Evolutionary conservation across 2,329 filamentous ascomycete genomes (phyloP).

Genomic region (Claviceps maximensis): DNA sequence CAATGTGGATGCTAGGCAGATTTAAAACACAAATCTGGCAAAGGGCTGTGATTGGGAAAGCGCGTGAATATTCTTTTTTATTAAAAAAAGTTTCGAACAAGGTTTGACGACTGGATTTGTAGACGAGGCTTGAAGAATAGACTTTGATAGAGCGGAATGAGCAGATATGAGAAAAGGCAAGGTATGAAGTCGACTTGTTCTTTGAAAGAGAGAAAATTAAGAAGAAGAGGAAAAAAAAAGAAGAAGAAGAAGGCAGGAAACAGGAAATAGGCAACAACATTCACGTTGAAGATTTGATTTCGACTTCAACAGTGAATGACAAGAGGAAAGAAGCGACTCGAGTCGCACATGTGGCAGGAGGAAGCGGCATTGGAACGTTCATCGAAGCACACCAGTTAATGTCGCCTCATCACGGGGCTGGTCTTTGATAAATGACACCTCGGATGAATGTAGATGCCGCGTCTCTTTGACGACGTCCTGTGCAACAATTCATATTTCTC

Average conservation of each 20-base stretch:
- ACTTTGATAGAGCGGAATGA: not conserved
- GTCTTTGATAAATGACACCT: not conserved
- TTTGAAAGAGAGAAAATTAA: not conserved
- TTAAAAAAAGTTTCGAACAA: not conserved
- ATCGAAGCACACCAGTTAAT: not conserved
- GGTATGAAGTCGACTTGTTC: not conserved
- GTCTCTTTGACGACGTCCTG: not conserved
- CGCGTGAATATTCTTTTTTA: not conserved
- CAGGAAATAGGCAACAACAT: not conserved
- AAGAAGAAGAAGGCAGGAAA: not conserved
- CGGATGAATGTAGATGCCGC: not conserved
- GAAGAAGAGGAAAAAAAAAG: not conserved
- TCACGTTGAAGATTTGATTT: not conserved
- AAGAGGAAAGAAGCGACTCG: slow-evolving; percentile 1
- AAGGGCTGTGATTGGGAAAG: not conserved
- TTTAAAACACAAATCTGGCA: not conserved
- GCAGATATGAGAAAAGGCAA: not conserved
- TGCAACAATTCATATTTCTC: not conserved
- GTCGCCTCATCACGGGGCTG: not conserved
- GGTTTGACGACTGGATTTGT: not conserved
- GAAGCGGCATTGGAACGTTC: not conserved
- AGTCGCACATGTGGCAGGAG: slow-evolving; percentile 5
- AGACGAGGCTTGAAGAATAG: not conserved
- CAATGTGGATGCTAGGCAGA: no score
- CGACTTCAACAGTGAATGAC: not conserved